phyloP scores from a whole-genome alignment of 768 basidiomycete species.

The Pisolithus marmoratus region DNA sequence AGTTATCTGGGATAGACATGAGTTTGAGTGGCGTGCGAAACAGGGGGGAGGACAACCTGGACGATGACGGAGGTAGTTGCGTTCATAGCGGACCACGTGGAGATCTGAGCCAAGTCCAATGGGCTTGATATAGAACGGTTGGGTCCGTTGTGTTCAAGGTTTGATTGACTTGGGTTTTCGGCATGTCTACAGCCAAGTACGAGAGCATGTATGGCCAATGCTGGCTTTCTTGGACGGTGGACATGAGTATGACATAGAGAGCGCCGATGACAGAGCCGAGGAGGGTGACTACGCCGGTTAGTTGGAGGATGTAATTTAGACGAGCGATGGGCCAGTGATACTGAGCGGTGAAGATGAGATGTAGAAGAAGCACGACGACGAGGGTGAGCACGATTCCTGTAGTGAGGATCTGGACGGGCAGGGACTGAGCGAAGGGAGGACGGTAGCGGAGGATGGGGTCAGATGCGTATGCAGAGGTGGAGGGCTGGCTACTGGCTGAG shows the following conservation, averaged over 20 bases:
- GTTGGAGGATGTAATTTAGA: conserved; percentile 86
- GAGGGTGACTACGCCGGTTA: conserved; percentile 76
- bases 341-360: conserved; percentile 91
- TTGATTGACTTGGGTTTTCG: conserved; percentile 26
- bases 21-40: not conserved
- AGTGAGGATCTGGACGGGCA: conserved; percentile 87
- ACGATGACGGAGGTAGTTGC: conserved; percentile 78
- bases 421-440: conserved; percentile 78
- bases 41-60: conserved; percentile 52
- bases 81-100: conserved; percentile 85
- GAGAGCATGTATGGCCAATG: conserved; percentile 95
- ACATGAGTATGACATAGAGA: conserved; percentile 64
- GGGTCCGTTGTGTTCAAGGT: conserved; percentile 15
- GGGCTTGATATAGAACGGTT: conserved; percentile 15
- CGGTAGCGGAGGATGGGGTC: conserved; percentile 79
- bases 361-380: conserved; percentile 78
- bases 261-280: conserved; percentile 75
- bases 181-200: conserved; percentile 76
- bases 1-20: conserved; percentile 56
- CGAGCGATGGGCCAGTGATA: conserved; percentile 94
- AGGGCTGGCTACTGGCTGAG: not conserved
- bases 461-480: conserved; percentile 8
- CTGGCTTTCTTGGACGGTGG: conserved; percentile 55
- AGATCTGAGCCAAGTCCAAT: conserved; percentile 64
- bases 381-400: conserved; percentile 83